phyloP scores from a whole-genome alignment of 1,139 yeast species.

The Saccharomycopsis crataegensis region DNA sequence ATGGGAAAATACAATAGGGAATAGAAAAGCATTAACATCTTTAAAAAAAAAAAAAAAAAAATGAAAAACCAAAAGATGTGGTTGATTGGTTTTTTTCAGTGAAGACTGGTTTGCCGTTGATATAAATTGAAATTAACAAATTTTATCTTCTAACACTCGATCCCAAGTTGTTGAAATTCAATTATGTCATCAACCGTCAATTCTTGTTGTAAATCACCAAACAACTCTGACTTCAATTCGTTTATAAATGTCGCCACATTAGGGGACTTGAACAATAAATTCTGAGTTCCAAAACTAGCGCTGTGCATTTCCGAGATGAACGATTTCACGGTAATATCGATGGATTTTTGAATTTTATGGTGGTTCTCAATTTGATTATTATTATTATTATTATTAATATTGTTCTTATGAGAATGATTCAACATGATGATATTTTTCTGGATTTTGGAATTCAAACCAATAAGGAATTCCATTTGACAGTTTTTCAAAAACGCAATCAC shows the following conservation, averaged over 20 bases:
- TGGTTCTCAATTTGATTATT: neutral
- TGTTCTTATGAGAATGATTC: neutral
- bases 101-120: neutral
- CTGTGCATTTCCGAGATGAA: constrained; percentile 8
- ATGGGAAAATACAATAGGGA: too few species aligned
- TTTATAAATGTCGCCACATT: constrained; percentile 7
- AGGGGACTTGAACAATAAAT: constrained; percentile 12
- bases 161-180: constrained; percentile 16
- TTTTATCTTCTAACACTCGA: neutral
- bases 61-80: too few species aligned
- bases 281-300: constrained; percentile 5
- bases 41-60: too few species aligned
- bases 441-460: neutral
- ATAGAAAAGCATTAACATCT: too few species aligned
- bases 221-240: constrained; percentile 8
- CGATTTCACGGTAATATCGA: constrained; percentile 5
- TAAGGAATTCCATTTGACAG: constrained; percentile 10
- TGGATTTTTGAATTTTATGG: neutral
- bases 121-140: neutral
- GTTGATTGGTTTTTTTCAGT: too few species aligned
- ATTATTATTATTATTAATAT: too few species aligned
- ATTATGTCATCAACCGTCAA: constrained; percentile 15
- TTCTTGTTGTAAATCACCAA: constrained; percentile 8
- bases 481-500: constrained; percentile 13
- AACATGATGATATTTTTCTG: neutral